Evolutionary conservation across 2,329 filamentous ascomycete genomes (phyloP).

Genomic region (Cyphellophora europaea): DNA sequence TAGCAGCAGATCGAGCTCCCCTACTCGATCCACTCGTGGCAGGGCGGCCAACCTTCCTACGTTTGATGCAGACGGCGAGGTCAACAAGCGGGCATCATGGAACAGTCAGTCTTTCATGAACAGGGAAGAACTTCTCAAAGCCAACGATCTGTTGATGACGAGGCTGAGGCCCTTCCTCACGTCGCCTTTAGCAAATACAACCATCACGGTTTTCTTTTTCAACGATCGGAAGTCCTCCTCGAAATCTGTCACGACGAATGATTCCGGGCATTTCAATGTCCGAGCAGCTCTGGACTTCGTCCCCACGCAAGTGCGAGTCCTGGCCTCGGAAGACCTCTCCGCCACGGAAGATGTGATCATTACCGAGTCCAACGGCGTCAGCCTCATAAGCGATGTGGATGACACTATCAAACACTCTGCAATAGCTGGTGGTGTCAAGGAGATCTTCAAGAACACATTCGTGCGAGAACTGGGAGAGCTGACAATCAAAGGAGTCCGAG

Average conservation of each 20-base stretch:
- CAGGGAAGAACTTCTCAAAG: slow-evolving; percentile 64
- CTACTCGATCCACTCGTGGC: slow-evolving; percentile 4
- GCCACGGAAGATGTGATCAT: slow-evolving; percentile 68
- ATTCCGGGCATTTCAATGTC: slow-evolving; percentile 77
- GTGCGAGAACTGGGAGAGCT: slow-evolving; percentile 75
- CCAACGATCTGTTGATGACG: slow-evolving; percentile 81
- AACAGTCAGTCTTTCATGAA: slow-evolving; percentile 54
- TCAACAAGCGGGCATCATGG: slow-evolving; percentile 39
- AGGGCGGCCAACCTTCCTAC: slow-evolving; percentile 16
- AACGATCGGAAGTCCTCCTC: slow-evolving; percentile 76
- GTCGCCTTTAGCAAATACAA: slow-evolving; percentile 64
- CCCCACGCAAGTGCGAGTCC: slow-evolving; percentile 77
- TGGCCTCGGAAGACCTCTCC: slow-evolving; percentile 78
- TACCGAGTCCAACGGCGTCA: slow-evolving; percentile 71
- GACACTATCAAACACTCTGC: slow-evolving; percentile 96
- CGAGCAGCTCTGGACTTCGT: slow-evolving; percentile 79
- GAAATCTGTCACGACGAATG: slow-evolving; percentile 73
- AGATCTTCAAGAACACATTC: slow-evolving; percentile 95
- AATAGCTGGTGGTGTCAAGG: slow-evolving; percentile 74
- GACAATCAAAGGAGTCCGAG: slow-evolving; percentile 73
- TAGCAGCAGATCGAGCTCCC: slow-evolving; percentile 18
- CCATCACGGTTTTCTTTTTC: slow-evolving; percentile 92
- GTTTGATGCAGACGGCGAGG: slow-evolving; percentile 19
- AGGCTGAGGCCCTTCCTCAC: slow-evolving; percentile 84
- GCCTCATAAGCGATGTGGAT: slow-evolving; percentile 93